These are phyloP conservation scores for Phaeotremella skinneri DNA, from an alignment of 768 basidiomycete genomes.

Conservation along the genomic window DNA sequence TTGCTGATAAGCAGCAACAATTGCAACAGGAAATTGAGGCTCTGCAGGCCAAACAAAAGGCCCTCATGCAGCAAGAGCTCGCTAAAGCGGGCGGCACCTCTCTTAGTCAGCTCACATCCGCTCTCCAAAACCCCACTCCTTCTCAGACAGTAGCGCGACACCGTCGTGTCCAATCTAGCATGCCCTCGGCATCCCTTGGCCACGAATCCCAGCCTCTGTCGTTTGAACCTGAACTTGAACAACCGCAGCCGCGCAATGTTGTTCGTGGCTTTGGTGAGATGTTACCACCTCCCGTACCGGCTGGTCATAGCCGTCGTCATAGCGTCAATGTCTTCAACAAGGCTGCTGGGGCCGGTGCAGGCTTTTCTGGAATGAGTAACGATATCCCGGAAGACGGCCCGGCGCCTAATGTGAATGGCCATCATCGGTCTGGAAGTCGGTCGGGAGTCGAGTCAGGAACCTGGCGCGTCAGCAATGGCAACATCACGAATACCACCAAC, in stretches of 20 bases:
- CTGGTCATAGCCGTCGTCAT: conserved; percentile 42
- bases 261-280: conserved; percentile 30
- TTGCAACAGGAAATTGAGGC: conserved; percentile 52
- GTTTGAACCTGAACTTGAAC: conserved; percentile 6
- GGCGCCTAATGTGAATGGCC: conserved; percentile 20
- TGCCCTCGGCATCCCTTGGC: conserved; percentile 23
- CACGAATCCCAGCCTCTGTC: conserved; percentile 4
- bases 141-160: conserved; percentile 34
- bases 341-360: conserved; percentile 60
- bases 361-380: conserved; percentile 57
- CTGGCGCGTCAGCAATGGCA: conserved; percentile 74
- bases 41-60: conserved; percentile 50
- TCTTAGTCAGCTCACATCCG: conserved; percentile 28
- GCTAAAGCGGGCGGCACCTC: conserved; percentile 21
- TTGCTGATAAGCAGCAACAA: conserved; percentile 36
- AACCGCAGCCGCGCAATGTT: conserved; percentile 17
- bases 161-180: conserved; percentile 39
- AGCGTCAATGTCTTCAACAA: conserved; percentile 48
- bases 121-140: conserved; percentile 28
- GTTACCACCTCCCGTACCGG: conserved; percentile 46
- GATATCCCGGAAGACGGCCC: conserved; percentile 45
- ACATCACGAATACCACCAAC: conserved; percentile 1
- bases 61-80: conserved; percentile 45
- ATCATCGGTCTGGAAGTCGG: conserved; percentile 47
- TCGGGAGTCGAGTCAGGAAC: conserved; percentile 54